These are phyloP conservation scores for Backusella circina DNA, from an alignment of 192 early-diverging fungal genomes.

Conservation along the genomic window DNA sequence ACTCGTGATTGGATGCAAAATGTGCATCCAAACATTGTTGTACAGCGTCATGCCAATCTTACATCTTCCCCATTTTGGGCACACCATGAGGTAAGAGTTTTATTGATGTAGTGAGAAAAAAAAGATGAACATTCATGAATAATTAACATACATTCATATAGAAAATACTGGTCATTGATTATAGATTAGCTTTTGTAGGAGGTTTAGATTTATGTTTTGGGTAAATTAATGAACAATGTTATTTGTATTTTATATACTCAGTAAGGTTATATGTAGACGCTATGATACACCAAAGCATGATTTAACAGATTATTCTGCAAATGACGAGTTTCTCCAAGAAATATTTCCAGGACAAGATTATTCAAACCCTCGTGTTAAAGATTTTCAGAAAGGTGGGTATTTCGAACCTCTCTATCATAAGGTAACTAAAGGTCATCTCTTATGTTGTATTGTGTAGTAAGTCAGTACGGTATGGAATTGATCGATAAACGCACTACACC, in stretches of 20 bases:
- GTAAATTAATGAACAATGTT: conserved; percentile 14
- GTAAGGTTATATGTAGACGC: conserved; percentile 45
- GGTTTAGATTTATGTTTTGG: conserved; percentile 87
- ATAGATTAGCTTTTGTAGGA: conserved; percentile 79
- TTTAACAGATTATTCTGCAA: conserved; percentile 61
- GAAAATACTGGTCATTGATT: conserved; percentile 82
- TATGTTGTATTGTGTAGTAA: conserved; percentile 13
- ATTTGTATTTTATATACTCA: not conserved
- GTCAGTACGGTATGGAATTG: conserved; percentile 25
- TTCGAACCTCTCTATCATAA: not conserved
- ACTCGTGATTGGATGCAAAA: conserved; percentile 69
- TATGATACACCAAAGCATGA: conserved; percentile 81
- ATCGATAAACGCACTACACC: conserved; percentile 44
- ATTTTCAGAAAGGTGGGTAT: conserved; percentile 55
- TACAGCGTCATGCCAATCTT: conserved; percentile 84
- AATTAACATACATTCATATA: conserved; percentile 17
- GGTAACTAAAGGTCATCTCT: not conserved
- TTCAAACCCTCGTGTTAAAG: conserved; percentile 85
- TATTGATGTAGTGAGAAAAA: not conserved
- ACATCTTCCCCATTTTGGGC: conserved; percentile 75
- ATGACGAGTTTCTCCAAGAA: conserved; percentile 33
- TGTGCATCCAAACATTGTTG: conserved; percentile 72
- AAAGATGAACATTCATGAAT: not conserved
- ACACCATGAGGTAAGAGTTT: conserved; percentile 57
- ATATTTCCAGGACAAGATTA: conserved; percentile 81